Percentiles rank a stretch among this genome's conserved stretches.
phyloP scores from a whole-genome alignment of 2,329 filamentous ascomycete genomes.

The Cercospora beticola region DNA sequence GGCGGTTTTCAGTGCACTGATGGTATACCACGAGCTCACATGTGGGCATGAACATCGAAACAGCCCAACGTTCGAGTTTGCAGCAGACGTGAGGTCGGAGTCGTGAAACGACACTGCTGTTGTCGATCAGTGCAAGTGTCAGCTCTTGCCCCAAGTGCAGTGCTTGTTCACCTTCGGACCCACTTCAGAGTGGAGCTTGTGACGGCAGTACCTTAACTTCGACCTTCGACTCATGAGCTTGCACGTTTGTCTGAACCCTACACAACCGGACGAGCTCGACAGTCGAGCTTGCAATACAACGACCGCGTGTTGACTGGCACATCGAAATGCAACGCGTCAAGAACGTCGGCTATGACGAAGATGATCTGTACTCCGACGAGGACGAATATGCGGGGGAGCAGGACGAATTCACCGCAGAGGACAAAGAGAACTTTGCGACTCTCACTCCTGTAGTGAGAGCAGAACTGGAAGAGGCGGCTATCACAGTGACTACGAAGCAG shows the following conservation, averaged over 20 bases:
- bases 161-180: background rate
- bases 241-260: background rate
- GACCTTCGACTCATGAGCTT: constrained; percentile 3
- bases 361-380: constrained; percentile 55
- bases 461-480: constrained; percentile 35
- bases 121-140: constrained; percentile 8
- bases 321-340: constrained; percentile 46
- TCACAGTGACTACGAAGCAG: constrained; percentile 63
- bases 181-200: constrained; percentile 1
- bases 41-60: background rate
- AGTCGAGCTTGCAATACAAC: background rate
- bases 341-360: constrained; percentile 50
- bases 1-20: background rate
- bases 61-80: background rate
- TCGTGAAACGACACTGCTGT: background rate
- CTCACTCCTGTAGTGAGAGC: constrained; percentile 38
- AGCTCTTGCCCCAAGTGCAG: background rate
- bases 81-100: constrained; percentile 4
- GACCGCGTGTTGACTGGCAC: background rate
- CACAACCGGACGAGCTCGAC: background rate
- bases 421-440: constrained; percentile 36
- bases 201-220: constrained; percentile 6
- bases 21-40: background rate
- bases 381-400: constrained; percentile 48
- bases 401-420: constrained; percentile 43